phyloP scores from a whole-genome alignment of 805 yeast species.

The Metschnikowia arizonensis region DNA sequence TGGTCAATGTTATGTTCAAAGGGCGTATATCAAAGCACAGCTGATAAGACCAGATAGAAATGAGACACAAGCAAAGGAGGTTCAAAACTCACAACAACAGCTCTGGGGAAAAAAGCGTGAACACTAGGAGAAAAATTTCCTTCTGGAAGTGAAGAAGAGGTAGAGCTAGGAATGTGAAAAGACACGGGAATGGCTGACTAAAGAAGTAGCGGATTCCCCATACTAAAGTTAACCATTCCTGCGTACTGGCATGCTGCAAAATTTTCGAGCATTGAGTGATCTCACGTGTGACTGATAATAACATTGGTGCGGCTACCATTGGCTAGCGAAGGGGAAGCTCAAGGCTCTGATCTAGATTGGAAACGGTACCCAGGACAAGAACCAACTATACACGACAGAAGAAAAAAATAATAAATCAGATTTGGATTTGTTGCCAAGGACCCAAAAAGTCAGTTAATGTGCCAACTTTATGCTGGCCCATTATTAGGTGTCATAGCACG shows the following conservation, averaged over 20 bases:
- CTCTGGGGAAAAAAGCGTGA: not conserved
- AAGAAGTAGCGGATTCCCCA: slow-evolving; percentile 3
- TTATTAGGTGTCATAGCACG: not conserved
- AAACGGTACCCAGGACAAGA: not conserved
- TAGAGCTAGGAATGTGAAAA: not conserved
- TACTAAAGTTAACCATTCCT: slow-evolving; percentile 6
- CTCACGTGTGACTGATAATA: slow-evolving; percentile 20
- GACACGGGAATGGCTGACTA: slow-evolving; percentile 1
- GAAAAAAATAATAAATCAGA: too few relatives aligned
- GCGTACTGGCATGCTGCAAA: slow-evolving; percentile 14
- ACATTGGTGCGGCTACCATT: slow-evolving; percentile 11
- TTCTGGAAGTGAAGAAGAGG: not conserved
- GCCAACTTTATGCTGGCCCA: not conserved
- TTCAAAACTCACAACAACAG: not conserved
- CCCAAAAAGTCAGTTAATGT: too few relatives aligned
- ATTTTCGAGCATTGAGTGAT: slow-evolving; percentile 19
- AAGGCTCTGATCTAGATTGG: not conserved
- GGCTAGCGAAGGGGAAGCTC: slow-evolving; percentile 9
- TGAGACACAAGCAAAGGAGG: not conserved
- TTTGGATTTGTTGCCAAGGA: too few relatives aligned
- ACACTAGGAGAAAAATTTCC: not conserved
- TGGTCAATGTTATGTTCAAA: not conserved
- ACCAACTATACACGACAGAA: too few relatives aligned
- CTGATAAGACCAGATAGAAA: not conserved
- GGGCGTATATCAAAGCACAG: not conserved